Evolutionary conservation across 257 asterid species (phyloP).

Genomic region (Solanum bulbocastanum): DNA sequence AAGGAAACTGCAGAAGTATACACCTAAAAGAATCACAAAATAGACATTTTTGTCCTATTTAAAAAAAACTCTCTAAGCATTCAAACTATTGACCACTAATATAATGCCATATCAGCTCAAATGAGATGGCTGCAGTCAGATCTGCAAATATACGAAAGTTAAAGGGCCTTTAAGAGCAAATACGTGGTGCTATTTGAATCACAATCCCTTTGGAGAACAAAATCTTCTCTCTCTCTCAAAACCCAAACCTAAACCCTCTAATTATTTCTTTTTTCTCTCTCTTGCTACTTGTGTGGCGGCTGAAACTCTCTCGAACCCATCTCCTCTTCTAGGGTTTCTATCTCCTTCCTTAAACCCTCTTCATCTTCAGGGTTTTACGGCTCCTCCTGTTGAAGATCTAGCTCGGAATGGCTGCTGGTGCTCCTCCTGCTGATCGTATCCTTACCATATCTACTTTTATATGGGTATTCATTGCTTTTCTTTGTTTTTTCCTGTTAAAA

Average conservation of each 20-base stretch:
- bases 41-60: conserved; percentile 22
- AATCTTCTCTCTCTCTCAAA: conserved; percentile 27
- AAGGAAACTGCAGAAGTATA: neutral
- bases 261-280: neutral
- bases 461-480: neutral
- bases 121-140: neutral
- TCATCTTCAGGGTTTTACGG: neutral
- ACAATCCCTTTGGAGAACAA: conserved; percentile 18
- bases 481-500: neutral
- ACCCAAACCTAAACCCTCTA: conserved; percentile 27
- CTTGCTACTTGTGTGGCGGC: conserved; percentile 31
- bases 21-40: neutral
- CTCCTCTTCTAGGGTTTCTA: neutral
- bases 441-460: neutral
- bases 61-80: neutral
- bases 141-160: conserved; percentile 9
- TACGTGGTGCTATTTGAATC: conserved; percentile 24
- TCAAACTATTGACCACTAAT: neutral
- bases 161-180: conserved; percentile 1
- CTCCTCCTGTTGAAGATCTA: conserved; percentile 2
- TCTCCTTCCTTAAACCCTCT: neutral
- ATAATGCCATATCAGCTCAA: neutral
- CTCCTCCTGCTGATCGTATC: conserved; percentile 62
- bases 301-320: too few relatives aligned
- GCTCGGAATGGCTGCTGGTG: conserved; percentile 37